These are phyloP conservation scores for Pichia nakasei DNA, from an alignment of 805 yeast genomes.

Conservation along the genomic window DNA sequence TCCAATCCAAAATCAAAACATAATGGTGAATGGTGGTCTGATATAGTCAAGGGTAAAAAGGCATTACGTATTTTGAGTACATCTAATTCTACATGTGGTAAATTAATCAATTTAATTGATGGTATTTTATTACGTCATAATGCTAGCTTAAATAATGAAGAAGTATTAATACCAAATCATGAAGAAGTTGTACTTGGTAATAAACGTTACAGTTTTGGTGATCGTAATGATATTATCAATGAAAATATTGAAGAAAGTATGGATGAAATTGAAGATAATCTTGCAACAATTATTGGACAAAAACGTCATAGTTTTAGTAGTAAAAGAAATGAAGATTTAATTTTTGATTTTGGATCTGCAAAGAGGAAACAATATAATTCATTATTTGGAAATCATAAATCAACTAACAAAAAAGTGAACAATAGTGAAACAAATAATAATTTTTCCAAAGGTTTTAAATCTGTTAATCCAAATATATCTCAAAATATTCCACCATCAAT, in stretches of 20 bases:
- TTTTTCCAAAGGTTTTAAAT: conserved; percentile 1
- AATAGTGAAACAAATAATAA: neutral
- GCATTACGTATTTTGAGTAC: conserved; percentile 30
- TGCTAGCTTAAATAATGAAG: conserved; percentile 6
- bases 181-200: neutral
- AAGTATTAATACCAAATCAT: conserved; percentile 1
- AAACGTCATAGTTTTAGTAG: neutral
- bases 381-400: conserved; percentile 1
- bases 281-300: neutral
- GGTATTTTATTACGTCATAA: conserved; percentile 23
- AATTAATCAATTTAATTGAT: conserved; percentile 38
- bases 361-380: conserved; percentile 8
- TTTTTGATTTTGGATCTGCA: conserved; percentile 3
- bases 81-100: conserved; percentile 37
- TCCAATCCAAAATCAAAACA: conserved; percentile 41
- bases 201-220: neutral
- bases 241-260: neutral
- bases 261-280: neutral
- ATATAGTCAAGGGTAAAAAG: conserved; percentile 34
- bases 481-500: neutral
- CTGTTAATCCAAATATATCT: neutral
- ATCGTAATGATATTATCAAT: neutral
- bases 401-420: too few relatives aligned
- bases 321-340: neutral
- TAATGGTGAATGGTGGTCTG: conserved; percentile 35